Evolutionary conservation across 2,329 filamentous ascomycete species (phyloP), one percentile per base, ranked within the genome.

Genomic region (Calycina herbarum): DNA sequence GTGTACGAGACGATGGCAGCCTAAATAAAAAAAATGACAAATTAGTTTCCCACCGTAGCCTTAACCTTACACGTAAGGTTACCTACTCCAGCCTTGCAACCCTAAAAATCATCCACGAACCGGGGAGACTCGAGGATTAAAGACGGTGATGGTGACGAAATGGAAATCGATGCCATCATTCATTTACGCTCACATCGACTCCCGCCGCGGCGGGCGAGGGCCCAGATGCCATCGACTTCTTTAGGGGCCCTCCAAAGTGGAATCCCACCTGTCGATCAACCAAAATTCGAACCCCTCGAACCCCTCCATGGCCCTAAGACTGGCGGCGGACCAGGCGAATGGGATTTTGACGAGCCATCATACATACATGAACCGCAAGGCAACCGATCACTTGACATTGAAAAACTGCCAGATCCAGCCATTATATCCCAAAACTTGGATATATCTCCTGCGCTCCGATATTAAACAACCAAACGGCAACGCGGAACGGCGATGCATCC

Each of bases 201-300:
- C 45, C 45, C 45, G 45, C 45, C n/a, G n/a, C n/a, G n/a, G 45
- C 45, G 45, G 45, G 45, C 24, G 45, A 48, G n/a, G 45, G 45
- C 45, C 45, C 10, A 48, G 45, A 48, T 24, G 45, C n/a, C 45
- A 51, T 20, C 45, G n/a, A 20, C 6, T 24, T 20, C 45, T 2
- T 20, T 20, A 1, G 11, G 45, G 45, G n/a, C 10, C 20, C n/a
- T 51, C 10, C 45, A 51, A 51, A 51, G 20, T 24, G 45, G n/a
- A 51, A 51, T 51, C 20, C 45, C n/a, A 24, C 20, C n/a, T n/a
- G 45, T 24, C 45, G 45, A 51, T 51, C 45, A 3, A 10, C 45
- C 10, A n/a, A 17, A 45, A 45, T 20, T 20, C 20, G 20, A 20
- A 20, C 20, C 20, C 20, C 20, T 20, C 40, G 40, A 45, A 45